Percentiles rank a stretch among this genome's conserved stretches.
phyloP scores from a whole-genome alignment of 768 basidiomycete genomes.

The Rhizopogon vinicolor region DNA sequence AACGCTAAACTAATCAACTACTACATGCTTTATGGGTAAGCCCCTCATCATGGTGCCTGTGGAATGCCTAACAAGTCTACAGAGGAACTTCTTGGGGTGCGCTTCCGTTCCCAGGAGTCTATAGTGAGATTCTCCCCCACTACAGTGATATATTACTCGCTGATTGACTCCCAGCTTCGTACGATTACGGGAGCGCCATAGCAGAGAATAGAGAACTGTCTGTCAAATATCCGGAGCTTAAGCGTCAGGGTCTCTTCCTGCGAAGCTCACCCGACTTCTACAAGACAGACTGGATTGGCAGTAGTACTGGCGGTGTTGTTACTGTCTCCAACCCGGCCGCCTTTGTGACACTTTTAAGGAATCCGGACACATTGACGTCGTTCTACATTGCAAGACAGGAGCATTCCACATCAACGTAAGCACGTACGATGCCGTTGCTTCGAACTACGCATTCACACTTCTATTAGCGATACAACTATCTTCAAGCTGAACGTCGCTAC shows the following conservation, averaged over 20 bases:
- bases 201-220: constrained; percentile 64
- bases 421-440: background rate
- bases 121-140: constrained; percentile 32
- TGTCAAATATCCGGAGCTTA: constrained; percentile 71
- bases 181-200: constrained; percentile 77
- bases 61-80: constrained; percentile 2
- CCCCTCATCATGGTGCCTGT: background rate
- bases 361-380: constrained; percentile 59
- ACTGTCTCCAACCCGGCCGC: constrained; percentile 38
- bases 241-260: constrained; percentile 73
- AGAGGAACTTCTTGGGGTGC: constrained; percentile 87
- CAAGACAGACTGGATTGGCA: constrained; percentile 73
- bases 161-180: constrained; percentile 39
- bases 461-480: constrained; percentile 24
- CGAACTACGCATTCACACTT: background rate
- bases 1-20: constrained; percentile 81
- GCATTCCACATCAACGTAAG: constrained; percentile 64
- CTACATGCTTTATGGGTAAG: constrained; percentile 81
- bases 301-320: constrained; percentile 48
- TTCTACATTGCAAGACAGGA: constrained; percentile 72
- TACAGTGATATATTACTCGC: background rate
- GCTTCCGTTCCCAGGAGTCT: constrained; percentile 73
- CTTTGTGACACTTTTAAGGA: constrained; percentile 59
- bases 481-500: constrained; percentile 64
- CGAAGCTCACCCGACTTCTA: constrained; percentile 76